Evolutionary conservation across 2,329 filamentous ascomycete genomes (phyloP).

Genomic region (Colletotrichum gloeosporioides): DNA sequence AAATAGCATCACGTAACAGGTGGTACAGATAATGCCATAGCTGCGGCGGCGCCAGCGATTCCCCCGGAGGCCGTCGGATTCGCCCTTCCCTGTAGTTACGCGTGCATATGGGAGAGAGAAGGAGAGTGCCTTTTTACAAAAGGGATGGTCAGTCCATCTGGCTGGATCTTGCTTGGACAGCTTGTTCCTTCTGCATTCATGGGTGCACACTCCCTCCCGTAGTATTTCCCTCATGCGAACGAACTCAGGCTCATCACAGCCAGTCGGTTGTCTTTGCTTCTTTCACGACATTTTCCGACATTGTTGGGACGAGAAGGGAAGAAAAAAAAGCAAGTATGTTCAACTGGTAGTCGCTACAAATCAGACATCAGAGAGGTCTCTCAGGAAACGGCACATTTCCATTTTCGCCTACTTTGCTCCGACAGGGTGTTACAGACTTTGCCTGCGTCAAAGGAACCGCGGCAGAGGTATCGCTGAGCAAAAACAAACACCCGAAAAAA

Average conservation of each 20-base stretch:
- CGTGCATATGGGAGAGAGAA: not conserved
- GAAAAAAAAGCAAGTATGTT: not conserved
- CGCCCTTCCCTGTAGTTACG: not conserved
- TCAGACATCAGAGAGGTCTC: not conserved
- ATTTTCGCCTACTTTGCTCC: not conserved
- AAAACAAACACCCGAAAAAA: not conserved
- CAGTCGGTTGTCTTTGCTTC: not conserved
- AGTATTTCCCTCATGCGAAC: not conserved
- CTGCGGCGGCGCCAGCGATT: not conserved
- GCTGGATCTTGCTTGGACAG: not conserved
- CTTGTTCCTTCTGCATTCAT: not conserved
- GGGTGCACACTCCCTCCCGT: not conserved
- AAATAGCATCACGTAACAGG: constrained; percentile 16
- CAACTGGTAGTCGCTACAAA: not conserved
- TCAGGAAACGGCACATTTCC: not conserved
- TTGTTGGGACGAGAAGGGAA: not conserved
- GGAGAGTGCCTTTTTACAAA: not conserved
- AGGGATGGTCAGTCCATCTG: not conserved
- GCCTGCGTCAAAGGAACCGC: not conserved
- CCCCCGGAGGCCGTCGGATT: not conserved
- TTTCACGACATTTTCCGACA: not conserved
- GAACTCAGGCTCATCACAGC: not conserved
- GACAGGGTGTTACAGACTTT: not conserved
- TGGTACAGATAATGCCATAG: constrained; percentile 19
- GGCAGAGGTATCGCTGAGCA: constrained; percentile 16